phyloP scores from a whole-genome alignment of 345 rosid genomes.

The Garcia nutans region DNA sequence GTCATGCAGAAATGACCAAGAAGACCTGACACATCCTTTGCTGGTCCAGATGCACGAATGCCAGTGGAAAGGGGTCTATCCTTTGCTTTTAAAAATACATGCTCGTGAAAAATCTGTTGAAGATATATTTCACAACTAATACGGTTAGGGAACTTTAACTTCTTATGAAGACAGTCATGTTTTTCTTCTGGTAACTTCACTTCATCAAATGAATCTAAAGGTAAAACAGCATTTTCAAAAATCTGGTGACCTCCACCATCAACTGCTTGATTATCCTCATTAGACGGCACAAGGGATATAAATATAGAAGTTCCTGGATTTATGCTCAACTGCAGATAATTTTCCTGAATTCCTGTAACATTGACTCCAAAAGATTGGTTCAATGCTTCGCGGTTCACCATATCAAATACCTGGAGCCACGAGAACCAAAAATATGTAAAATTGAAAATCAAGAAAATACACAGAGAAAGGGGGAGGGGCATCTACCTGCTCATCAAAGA shows the following conservation, averaged over 20 bases:
- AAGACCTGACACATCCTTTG: constrained; percentile 58
- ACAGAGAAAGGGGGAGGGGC: neutral
- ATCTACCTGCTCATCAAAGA: constrained; percentile 79
- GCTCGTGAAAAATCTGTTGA: constrained; percentile 75
- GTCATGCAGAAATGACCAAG: constrained; percentile 88
- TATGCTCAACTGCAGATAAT: constrained; percentile 66
- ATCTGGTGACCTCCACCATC: constrained; percentile 35
- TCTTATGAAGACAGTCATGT: constrained; percentile 35
- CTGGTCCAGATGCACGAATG: constrained; percentile 39
- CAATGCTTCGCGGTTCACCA: constrained; percentile 75
- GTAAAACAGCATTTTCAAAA: constrained; percentile 37
- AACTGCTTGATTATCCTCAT: constrained; percentile 35
- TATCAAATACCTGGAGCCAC: constrained; percentile 69
- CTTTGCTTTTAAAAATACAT: constrained; percentile 52
- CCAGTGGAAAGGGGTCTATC: constrained; percentile 40
- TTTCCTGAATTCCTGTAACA: constrained; percentile 81
- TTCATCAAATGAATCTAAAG: constrained; percentile 50
- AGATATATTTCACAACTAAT: constrained; percentile 75
- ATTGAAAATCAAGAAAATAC: neutral
- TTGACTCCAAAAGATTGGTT: constrained; percentile 68
- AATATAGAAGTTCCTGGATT: constrained; percentile 71
- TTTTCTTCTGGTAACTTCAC: constrained; percentile 39
- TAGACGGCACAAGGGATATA: constrained; percentile 61
- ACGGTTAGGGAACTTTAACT: constrained; percentile 49
- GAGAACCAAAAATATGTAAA: constrained; percentile 27